Base-by-base conservation (phyloP, 768 basidiomycete species). In the Calocybe cyanea region DNA sequence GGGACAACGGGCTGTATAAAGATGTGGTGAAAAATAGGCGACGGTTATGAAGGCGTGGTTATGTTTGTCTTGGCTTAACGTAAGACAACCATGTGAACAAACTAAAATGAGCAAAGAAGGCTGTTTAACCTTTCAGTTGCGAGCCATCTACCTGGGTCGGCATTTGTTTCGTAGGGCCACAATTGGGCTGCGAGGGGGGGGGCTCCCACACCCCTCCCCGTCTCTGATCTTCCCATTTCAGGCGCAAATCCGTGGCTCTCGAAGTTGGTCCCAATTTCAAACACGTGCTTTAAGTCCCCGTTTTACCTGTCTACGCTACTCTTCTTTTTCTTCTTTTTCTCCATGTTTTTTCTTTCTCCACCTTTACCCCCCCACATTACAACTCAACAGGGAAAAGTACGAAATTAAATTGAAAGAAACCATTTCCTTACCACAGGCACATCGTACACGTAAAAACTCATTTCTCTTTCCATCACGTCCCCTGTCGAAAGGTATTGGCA, bases 11-110 rank as follows among this genome's bases (percentile, higher is more conserved):
- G 33, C 34, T 35, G 37, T 28, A 43, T 30, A 36, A 48, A n/a
- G n/a, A n/a, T n/a, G n/a, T n/a, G n/a, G n/a, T n/a, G n/a, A n/a
- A 54, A 57, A 55, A 54, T 56, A 57, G 56, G 56, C 54, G 58
- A 48, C 46, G 49, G 5, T 59, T 59, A 59, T 59, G 56, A 59
- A 49, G 54, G 46, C 28, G 37, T 28, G 23, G 43, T 51, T 57
- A 51, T 57, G 60, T 58, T 59, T 60, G 58, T 57, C 65, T 63
- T 64, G 62, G 57, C 64, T 46, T 54, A 62, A 66, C 63, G 63
- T 66, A 67, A 66, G 46, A 51, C 48, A 38, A 41, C 53, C 62
- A 61, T 62, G 61, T 59, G 62, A 61, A 55, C 45, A 39, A 43
- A 40, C 18, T 19, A 43, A 25, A 42, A 57, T 56, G 46, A 58